These are phyloP conservation scores for Fusarium protoensiforme DNA, from an alignment of 2,329 filamentous ascomycete genomes.

Conservation along the genomic window DNA sequence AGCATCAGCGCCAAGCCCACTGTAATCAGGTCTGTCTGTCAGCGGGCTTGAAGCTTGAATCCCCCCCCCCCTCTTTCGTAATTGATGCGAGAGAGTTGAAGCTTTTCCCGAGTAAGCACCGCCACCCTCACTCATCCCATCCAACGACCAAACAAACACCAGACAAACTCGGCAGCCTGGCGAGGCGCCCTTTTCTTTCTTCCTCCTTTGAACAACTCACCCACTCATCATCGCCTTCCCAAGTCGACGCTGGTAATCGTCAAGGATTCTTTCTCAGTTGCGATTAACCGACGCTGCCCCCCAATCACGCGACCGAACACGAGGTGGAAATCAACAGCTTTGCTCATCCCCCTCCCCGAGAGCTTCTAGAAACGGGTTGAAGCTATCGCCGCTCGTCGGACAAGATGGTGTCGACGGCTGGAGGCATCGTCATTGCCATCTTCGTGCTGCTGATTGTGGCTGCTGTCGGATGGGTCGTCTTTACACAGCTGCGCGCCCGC, in stretches of 20 bases:
- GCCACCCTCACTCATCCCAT: slow-evolving; percentile 20
- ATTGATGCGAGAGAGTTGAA: background rate
- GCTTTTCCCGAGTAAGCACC: slow-evolving; percentile 16
- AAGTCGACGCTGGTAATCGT: background rate
- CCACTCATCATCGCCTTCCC: background rate
- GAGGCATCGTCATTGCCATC: slow-evolving; percentile 79
- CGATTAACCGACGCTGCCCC: background rate
- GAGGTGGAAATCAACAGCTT: background rate
- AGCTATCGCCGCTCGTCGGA: background rate
- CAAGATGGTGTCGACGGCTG: slow-evolving; percentile 67
- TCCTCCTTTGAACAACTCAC: background rate
- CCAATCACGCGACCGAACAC: slow-evolving; percentile 16
- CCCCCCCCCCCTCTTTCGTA: background rate
- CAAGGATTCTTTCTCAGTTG: background rate
- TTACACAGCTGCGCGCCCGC: slow-evolving; percentile 77
- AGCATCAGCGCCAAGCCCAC: slow-evolving; percentile 25
- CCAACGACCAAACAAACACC: background rate
- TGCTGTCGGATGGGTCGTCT: slow-evolving; percentile 74
- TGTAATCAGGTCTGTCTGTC: slow-evolving; percentile 20
- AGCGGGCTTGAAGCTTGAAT: slow-evolving; percentile 1
- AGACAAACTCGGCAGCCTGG: background rate
- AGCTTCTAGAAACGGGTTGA: slow-evolving; percentile 1
- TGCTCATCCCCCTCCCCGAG: background rate
- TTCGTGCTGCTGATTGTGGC: slow-evolving; percentile 69
- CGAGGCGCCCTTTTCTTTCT: background rate